These are phyloP conservation scores for Xylaria sp. DNA, from an alignment of 2,329 filamentous ascomycete genomes.

Conservation along the genomic window DNA sequence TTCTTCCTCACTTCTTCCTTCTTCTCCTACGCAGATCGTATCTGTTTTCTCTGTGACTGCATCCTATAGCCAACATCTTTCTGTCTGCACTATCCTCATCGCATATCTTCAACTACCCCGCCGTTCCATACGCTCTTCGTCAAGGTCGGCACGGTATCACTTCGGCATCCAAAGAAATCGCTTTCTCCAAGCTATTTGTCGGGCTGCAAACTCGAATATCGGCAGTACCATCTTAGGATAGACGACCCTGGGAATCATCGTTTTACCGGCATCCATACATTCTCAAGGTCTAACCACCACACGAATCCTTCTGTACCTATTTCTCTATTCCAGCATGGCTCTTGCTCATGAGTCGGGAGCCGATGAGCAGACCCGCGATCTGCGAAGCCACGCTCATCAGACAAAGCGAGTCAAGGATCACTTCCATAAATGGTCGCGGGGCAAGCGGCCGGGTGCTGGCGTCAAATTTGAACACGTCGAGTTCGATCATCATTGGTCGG, in stretches of 20 bases:
- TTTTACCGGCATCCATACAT: no score
- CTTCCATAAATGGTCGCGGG: slow-evolving; percentile 49
- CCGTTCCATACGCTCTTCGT: neutral
- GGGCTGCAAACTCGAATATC: neutral
- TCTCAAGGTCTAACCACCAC: no score
- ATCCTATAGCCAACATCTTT: slow-evolving; percentile 17
- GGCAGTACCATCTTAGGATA: neutral
- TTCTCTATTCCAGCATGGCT: no score
- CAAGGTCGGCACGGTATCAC: neutral
- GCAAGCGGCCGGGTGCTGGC: slow-evolving; percentile 42
- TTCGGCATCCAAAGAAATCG: neutral
- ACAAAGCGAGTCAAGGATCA: slow-evolving; percentile 53
- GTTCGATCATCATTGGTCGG: slow-evolving; percentile 23
- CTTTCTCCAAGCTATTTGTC: neutral
- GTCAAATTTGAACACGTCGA: slow-evolving; percentile 24
- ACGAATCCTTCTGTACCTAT: no score
- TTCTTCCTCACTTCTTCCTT: slow-evolving; percentile 4
- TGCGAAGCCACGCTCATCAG: slow-evolving; percentile 51
- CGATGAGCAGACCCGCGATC: slow-evolving; percentile 47
- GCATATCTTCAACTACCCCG: neutral
- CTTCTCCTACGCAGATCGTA: slow-evolving; percentile 3
- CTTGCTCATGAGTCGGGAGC: no score
- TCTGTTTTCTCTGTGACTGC: no score
- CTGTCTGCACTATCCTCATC: neutral
- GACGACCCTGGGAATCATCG: neutral